Conservation (phyloP, 495 filamentous ascomycete genomes). For the Lasiosphaeria miniovina region DNA sequence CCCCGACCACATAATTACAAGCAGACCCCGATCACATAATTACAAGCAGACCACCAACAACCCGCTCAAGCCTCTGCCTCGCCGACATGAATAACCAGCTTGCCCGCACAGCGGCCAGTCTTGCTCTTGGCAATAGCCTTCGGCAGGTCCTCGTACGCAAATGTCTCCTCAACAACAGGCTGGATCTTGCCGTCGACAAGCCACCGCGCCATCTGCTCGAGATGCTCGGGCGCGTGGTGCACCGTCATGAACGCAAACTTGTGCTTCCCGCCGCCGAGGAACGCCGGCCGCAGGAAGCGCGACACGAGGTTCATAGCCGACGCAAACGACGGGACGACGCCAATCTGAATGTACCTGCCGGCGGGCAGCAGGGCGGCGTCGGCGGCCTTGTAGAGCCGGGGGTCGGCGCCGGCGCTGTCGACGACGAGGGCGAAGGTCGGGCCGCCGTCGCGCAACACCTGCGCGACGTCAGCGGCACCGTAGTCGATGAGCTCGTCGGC, state of each 20-base stretch:
- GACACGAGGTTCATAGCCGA: slow-evolving; percentile 23
- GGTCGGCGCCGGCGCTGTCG: slow-evolving; percentile 58
- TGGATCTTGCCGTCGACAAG: slow-evolving; percentile 57
- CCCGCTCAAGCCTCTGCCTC: background rate
- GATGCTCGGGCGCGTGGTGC: slow-evolving; percentile 35
- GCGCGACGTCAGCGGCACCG: slow-evolving; percentile 48
- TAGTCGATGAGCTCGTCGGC: slow-evolving; percentile 73
- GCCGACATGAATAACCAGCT: slow-evolving; percentile 51
- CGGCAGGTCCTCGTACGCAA: slow-evolving; percentile 53
- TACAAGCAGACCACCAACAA: background rate
- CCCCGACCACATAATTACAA: too few relatives aligned
- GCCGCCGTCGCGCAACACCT: slow-evolving; percentile 47
- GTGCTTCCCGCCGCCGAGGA: slow-evolving; percentile 64
- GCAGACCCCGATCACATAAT: too few relatives aligned
- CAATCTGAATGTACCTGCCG: slow-evolving; percentile 59
- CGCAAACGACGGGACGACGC: slow-evolving; percentile 24
- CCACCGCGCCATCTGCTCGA: slow-evolving; percentile 32
- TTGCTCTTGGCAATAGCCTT: slow-evolving; percentile 58
- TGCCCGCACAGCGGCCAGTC: slow-evolving; percentile 56
- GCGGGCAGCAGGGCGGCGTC: slow-evolving; percentile 54
- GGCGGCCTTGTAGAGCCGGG: slow-evolving; percentile 52
- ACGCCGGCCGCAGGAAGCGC: slow-evolving; percentile 46
- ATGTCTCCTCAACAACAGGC: slow-evolving; percentile 54
- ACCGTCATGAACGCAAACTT: slow-evolving; percentile 45
- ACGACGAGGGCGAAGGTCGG: slow-evolving; percentile 55